A percentile compares a stretch with the other conserved stretches of the same genome.
Evolutionary conservation across 192 early-diverging fungal species (phyloP).

Genomic region (Podila epicladia): DNA sequence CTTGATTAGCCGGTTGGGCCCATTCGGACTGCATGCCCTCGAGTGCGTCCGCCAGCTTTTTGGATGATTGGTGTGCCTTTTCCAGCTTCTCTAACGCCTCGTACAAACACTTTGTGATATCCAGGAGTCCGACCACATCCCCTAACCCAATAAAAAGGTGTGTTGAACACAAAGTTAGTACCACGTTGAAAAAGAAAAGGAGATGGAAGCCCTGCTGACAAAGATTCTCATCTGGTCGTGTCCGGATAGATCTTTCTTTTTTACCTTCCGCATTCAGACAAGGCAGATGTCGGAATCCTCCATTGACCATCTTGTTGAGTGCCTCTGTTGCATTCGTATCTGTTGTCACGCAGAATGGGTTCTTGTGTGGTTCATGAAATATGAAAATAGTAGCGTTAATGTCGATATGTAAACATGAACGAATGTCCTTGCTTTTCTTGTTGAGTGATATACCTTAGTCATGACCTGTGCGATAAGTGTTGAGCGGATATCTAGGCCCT

Average conservation of each 20-base stretch:
- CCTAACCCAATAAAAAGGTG: conserved; percentile 33
- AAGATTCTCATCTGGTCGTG: neutral
- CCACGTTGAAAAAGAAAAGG: neutral
- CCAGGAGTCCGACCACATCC: conserved; percentile 81
- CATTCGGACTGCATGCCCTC: conserved; percentile 81
- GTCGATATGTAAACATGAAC: neutral
- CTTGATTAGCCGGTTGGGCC: conserved; percentile 65
- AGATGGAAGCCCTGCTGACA: neutral
- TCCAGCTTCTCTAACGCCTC: conserved; percentile 85
- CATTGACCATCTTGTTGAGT: conserved; percentile 80
- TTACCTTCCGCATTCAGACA: conserved; percentile 40
- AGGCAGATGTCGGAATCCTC: conserved; percentile 81
- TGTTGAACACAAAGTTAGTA: neutral
- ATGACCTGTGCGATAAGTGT: conserved; percentile 79
- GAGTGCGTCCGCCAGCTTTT: conserved; percentile 76
- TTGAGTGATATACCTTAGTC: conserved; percentile 71
- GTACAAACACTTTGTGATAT: conserved; percentile 84
- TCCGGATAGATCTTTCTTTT: neutral
- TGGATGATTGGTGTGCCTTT: conserved; percentile 76
- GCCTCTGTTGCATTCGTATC: conserved; percentile 80
- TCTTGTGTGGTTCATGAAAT: conserved; percentile 23
- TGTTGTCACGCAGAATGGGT: conserved; percentile 83
- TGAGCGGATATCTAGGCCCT: conserved; percentile 66
- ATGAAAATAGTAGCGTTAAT: neutral
- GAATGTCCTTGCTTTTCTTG: neutral